Base-by-base conservation (phyloP, 257 asterid species). In the Fraxinus quadrangulata region DNA sequence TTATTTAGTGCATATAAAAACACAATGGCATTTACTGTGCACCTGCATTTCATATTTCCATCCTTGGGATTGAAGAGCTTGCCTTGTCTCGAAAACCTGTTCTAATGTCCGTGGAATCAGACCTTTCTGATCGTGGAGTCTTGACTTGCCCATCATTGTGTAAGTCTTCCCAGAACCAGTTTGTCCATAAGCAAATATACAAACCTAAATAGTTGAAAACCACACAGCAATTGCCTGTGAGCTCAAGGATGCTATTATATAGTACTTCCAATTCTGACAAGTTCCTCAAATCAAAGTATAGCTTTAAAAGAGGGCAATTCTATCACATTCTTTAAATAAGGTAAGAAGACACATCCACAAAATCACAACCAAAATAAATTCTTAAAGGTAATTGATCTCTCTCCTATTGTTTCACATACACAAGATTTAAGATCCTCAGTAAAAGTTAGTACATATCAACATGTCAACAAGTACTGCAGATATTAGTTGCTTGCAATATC, bases 41-140 rank as follows among this genome's bases (percentile, higher is more conserved):
- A 96, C 99, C 97, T 96, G 94, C 98, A 96, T 96, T 33, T 94
- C 98, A 79, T 96, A 96, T 87, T 91, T 92, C 98, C 99, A 96
- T 68, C 99, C 99, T 75, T 96, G 97, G 39, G 89, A 86, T 86
- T 92, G 95, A 78, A 94, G 93, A 77, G 65, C 71, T 85, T 91
- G 96, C 78, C 87, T 89, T 0, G 99, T 90, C 86, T 92, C 91
- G 84, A 96, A 96, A 19, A 96, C 97, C 75, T 96, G 98, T 67
- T 96, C 97, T 72, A 96, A 72, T 0, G 98, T 85, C 19, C 97
- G 96, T 31, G 99, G 97, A 39, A 96, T 96, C 81, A 96, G 79
- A 67, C 99, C 98, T 83, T 94, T 92, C 80, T 89, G 92, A 80
- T 92, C 94, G 10, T 81, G 73, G 33, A 70, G 77, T 65, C 90